phyloP scores from a whole-genome alignment of 768 basidiomycete species.

The Hygrophorus russula region DNA sequence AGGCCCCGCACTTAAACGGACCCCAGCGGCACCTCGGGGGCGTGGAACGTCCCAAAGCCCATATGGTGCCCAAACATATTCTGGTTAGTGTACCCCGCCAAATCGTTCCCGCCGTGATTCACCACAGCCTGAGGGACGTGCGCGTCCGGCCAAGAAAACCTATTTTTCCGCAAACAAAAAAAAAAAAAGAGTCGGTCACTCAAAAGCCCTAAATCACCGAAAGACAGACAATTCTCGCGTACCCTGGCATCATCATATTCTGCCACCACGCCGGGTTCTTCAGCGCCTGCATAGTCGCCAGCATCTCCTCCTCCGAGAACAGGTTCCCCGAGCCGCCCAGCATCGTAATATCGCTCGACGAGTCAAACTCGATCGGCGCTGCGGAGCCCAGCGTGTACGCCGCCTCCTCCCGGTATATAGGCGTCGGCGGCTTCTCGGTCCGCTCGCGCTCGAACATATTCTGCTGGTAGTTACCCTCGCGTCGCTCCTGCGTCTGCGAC shows the following conservation, averaged over 20 bases:
- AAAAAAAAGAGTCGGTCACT: slow-evolving; percentile 16
- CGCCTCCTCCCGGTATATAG: slow-evolving; percentile 36
- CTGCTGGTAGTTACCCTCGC: slow-evolving; percentile 11
- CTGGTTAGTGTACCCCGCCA: slow-evolving; percentile 9
- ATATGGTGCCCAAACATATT: slow-evolving; percentile 11
- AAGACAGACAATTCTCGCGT: slow-evolving; percentile 4
- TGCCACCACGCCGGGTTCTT: slow-evolving; percentile 66
- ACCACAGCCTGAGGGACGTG: background rate
- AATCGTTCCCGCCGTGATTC: slow-evolving; percentile 15
- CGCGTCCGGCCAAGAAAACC: slow-evolving; percentile 7
- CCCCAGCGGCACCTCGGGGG: slow-evolving; percentile 13
- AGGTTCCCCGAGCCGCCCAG: slow-evolving; percentile 16
- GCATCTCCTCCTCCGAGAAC: slow-evolving; percentile 42
- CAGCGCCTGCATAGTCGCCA: slow-evolving; percentile 65
- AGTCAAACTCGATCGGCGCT: slow-evolving; percentile 30
- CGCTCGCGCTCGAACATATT: slow-evolving; percentile 9
- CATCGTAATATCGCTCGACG: slow-evolving; percentile 26
- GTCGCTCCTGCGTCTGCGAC: slow-evolving; percentile 9
- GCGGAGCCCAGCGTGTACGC: slow-evolving; percentile 27
- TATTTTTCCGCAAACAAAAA: too few species aligned
- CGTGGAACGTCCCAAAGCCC: slow-evolving; percentile 19
- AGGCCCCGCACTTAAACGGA: too few species aligned
- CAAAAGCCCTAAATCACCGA: slow-evolving; percentile 2
- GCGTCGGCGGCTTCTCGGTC: slow-evolving; percentile 19
- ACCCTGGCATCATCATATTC: slow-evolving; percentile 85